Evolutionary conservation across 805 yeast species (phyloP).

Genomic region (Candida sanyiensis): DNA sequence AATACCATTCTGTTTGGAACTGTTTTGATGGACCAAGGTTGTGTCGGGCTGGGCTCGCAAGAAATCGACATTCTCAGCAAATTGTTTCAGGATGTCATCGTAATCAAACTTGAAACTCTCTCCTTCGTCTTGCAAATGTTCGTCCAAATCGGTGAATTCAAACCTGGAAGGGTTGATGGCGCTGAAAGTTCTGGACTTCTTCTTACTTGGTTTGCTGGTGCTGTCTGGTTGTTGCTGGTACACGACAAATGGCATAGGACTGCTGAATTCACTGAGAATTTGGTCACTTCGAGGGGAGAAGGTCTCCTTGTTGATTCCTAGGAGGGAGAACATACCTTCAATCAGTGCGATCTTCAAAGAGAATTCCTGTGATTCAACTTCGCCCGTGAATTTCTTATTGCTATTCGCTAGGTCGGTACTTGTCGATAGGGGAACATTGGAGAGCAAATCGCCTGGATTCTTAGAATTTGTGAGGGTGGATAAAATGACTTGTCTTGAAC

Average conservation of each 20-base stretch:
- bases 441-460: conserved; percentile 81
- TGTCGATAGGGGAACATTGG: conserved; percentile 66
- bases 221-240: conserved; percentile 8
- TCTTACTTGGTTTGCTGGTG: background rate
- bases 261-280: conserved; percentile 8
- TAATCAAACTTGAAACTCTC: conserved; percentile 38
- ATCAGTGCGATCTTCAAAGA: conserved; percentile 57
- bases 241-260: conserved; percentile 18
- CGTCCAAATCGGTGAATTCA: conserved; percentile 16
- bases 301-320: conserved; percentile 53
- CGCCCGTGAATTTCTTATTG: conserved; percentile 12
- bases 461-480: conserved; percentile 44
- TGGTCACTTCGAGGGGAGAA: conserved; percentile 19
- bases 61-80: conserved; percentile 56
- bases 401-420: background rate
- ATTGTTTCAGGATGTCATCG: conserved; percentile 42
- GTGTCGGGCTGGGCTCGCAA: conserved; percentile 47
- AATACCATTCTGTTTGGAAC: conserved; percentile 61
- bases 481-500: conserved; percentile 45
- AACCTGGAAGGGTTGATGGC: conserved; percentile 20
- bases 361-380: conserved; percentile 46
- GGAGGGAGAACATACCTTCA: conserved; percentile 60
- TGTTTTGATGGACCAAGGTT: conserved; percentile 54
- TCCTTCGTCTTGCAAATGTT: conserved; percentile 16
- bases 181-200: conserved; percentile 13